Percentiles rank a stretch among this genome's conserved stretches.
Conservation (phyloP, 495 filamentous ascomycete genomes). For the Xylaria curta region DNA sequence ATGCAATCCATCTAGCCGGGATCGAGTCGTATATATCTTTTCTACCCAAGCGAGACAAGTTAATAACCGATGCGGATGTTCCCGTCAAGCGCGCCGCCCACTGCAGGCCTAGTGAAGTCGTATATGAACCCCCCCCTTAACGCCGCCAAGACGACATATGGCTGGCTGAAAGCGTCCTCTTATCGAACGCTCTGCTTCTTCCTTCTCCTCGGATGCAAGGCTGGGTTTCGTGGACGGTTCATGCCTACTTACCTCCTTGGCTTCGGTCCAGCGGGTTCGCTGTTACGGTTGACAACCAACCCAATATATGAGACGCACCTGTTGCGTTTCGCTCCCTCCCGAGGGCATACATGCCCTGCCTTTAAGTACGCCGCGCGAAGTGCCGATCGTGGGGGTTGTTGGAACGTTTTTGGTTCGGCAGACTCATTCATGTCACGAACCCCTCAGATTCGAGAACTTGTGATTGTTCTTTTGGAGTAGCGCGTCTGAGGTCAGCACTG, state of each 20-base stretch:
- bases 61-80: not conserved
- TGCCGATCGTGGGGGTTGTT: slow-evolving; percentile 8
- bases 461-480: slow-evolving; percentile 1
- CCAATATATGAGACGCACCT: not conserved
- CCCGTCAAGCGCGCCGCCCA: not conserved
- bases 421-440: not conserved
- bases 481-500: not conserved
- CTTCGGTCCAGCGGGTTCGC: not conserved
- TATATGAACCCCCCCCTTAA: not conserved
- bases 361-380: slow-evolving; percentile 8
- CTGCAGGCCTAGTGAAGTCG: slow-evolving; percentile 1
- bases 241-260: not conserved
- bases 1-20: not conserved
- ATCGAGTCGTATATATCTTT: slow-evolving; percentile 13
- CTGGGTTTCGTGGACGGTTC: not conserved
- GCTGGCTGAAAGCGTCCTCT: slow-evolving; percentile 2
- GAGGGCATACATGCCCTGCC: not conserved
- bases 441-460: not conserved
- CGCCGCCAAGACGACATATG: slow-evolving; percentile 13
- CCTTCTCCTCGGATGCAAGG: slow-evolving; percentile 2
- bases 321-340: not conserved
- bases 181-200: not conserved
- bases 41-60: slow-evolving; percentile 14
- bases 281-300: not conserved
- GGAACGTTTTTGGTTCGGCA: not conserved